Base-by-base conservation (phyloP, 192 early-diverging fungal genomes). In the Lunasporangiospora selenospora region DNA sequence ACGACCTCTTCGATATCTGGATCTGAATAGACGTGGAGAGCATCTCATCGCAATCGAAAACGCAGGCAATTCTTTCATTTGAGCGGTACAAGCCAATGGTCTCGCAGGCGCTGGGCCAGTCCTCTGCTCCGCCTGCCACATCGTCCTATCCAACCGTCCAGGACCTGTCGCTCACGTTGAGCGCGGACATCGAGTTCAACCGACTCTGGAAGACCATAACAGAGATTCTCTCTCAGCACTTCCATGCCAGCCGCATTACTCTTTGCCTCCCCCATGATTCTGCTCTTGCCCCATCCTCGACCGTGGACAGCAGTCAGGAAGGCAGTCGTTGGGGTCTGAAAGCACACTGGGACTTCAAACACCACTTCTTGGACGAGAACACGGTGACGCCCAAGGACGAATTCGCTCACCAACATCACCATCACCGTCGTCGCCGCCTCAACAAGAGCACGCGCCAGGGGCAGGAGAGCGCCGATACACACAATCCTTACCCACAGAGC, bases 311-410 rank as follows among this genome's bases (percentile, higher is more conserved):
- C 31, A 16, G 56, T 12, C 51, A 62, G 12, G 41, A 62, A 23
- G 48, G 52, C 42, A 29, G 50, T 4, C 55, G 53, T 0, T 75
- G 62, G 71, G 57, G 62, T 7, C 62, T 65, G 15, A 63, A 64
- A 19, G 57, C 71, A 11, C 62, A 63, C 32, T 75, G 57, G 62
- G 62, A 65, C 21, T 54, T 43, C 43, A 63, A 65, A 39, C 50
- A 57, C 29, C 69, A 75, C 27, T 63, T 75, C 50, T 49, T 75
- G 10, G 62, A 63, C 26, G 62, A 65, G 41, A 63, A 75, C 37
- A 75, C 57, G 5, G 62, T 75, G n/a, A 65, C 57, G 16, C 71
- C 61, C 36, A 75, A 64, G 31, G 66, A 70, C 26, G 66, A 70
- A 37, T 70, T 56, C 30, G 66, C 39, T 3, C 66, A 70, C 36